A percentile compares a stretch with the other conserved stretches of the same genome.
Evolutionary conservation across 768 basidiomycete genomes (phyloP).

Genomic region (Pleurotus tuber-regium): DNA sequence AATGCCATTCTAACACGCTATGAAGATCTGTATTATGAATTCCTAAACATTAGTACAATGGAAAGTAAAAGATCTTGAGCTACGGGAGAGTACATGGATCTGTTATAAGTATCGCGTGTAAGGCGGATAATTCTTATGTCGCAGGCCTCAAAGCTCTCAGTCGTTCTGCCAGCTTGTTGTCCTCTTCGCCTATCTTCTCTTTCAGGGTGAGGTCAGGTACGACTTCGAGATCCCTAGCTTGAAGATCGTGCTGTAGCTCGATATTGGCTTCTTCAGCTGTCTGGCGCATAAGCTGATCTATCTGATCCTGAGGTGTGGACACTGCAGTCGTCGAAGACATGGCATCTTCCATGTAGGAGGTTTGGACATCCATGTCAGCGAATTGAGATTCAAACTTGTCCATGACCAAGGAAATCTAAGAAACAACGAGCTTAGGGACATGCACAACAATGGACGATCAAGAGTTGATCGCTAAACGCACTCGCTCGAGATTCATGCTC

Average conservation of each 20-base stretch:
- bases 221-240: constrained; percentile 54
- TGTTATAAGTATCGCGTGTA: constrained; percentile 6
- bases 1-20: too few species aligned
- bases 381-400: constrained; percentile 98
- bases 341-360: constrained; percentile 96
- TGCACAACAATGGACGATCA: background rate
- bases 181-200: constrained; percentile 70
- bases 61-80: background rate
- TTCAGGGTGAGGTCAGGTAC: constrained; percentile 56
- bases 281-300: constrained; percentile 87
- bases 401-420: constrained; percentile 88
- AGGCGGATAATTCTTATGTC: too few species aligned
- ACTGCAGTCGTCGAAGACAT: constrained; percentile 92
- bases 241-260: constrained; percentile 89
- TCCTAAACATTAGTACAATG: too few species aligned
- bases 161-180: constrained; percentile 79
- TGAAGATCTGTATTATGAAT: too few species aligned
- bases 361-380: constrained; percentile 95
- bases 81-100: background rate
- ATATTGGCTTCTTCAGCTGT: constrained; percentile 97
- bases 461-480: too few species aligned
- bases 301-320: constrained; percentile 95
- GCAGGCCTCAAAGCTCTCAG: constrained; percentile 85
- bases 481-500: constrained; percentile 96
- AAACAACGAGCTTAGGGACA: background rate